Evolutionary conservation across 805 yeast genomes (phyloP), one percentile per base, ranked within the genome.

Genomic region (Wickerhamomyces canadensis): DNA sequence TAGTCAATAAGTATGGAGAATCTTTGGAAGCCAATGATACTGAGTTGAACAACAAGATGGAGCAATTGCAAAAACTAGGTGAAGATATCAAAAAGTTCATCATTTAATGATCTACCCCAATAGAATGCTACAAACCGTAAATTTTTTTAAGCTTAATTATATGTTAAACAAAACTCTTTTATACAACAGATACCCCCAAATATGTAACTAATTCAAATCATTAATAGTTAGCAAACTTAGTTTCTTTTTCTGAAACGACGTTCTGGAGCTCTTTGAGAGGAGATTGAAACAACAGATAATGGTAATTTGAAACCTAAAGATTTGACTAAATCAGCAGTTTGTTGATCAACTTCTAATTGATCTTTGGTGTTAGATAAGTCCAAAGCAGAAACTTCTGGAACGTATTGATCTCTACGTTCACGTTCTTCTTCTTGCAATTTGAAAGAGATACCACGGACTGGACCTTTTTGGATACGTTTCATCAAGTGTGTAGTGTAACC

Each of bases 401-500:
- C 98, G 76, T 89, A 93, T 79, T 93, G 98, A 76, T 93, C 98
- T 78, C 94, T 93, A 79, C 98, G 86, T 80, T 93, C 99, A 83
- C 98, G 91, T 84, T 93, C 99, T 79, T 93, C 99, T 80, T 93
- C 99, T 82, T 93, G 99, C 68, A 93, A 86, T 76, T 94, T 94
- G 96, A 93, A 93, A 62, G 99, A 93, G 62, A 93, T 94, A 78
- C 99, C 99, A 83, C 98, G 89, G 64, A 93, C 99, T 79, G 99
- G 99, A 70, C 99, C 99, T 82, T 91, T 93, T 78, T 94, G 98
- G 68, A 93, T 93, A 80, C 99, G 89, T 82, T 87, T 93, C 98
- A 93, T 94, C 74, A 93, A 83, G 76, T 93, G 99, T 67, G 98
- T 93, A 74, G 98, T 93, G 96, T 91, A 93, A 72, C 99, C 99